Base-by-base conservation (phyloP, 345 rosid species). In the Luvunga scandens region DNA sequence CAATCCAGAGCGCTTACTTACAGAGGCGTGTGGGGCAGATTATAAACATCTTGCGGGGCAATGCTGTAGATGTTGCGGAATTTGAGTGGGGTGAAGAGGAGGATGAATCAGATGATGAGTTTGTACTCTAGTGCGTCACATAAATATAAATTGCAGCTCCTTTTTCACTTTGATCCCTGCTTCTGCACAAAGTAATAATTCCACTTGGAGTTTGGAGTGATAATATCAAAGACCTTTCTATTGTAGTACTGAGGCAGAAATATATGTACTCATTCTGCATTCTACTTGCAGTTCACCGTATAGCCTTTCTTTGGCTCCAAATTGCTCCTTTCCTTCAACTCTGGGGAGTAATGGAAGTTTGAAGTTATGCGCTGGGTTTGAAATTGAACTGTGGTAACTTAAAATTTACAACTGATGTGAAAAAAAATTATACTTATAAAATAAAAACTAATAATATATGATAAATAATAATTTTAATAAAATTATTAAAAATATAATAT, bases 81-180 rank as follows among this genome's bases (percentile, higher is more conserved):
- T 70, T 76, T 77, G 87, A 72, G 34, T 77, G 86, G 89, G 85
- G 78, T 57, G 91, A 79, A n/a, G 88, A 78, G 24, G 89, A 84
- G 14, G 83, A 84, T 21, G 93, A 84, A 4, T 82, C 79, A n/a
- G 89, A 83, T 61, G 94, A 85, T 10, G 88, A 84, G 27, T 75
- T 80, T 45, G 72, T 65, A 72, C 71, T 30, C n/a, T 71, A 38
- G 60, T 22, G 30, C 21, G 42, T 16, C 4, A 21, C 33, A n/a
- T 38, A 34, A 57, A 63, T 42, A 36, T 55, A 64, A 14, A 48
- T 50, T 30, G 56, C 31, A 30, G 6, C 31, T 64, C 25, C 0
- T 4, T 28, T 28, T 16, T 12, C 9, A 10, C 7, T 74, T 65
- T 24, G 42, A 12, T 18, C 21, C 38, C 57, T 2, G 57, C 38